Evolutionary conservation across 2,329 filamentous ascomycete genomes (phyloP), one percentile per base, ranked within the genome.

Genomic region (Xylariaceae sp.): DNA sequence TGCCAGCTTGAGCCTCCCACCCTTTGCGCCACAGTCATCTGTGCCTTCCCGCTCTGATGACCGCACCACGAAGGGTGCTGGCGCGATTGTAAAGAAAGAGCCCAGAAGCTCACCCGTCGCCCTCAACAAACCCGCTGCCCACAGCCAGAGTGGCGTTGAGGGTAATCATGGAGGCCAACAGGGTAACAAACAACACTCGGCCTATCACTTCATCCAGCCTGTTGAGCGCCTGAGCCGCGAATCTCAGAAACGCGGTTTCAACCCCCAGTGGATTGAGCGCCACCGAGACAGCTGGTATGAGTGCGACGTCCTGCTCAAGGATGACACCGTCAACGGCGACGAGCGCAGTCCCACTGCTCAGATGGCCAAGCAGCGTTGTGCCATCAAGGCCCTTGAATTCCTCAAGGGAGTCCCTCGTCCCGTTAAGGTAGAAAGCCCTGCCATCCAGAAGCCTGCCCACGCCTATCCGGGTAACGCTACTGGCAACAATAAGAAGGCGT

Each of bases 191-290:
- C 22, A 27, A 7, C 22, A 27, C 22, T n/a, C n/a, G n/a, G n/a
- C n/a, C n/a, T n/a, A n/a, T n/a, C 45, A 18, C 32, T 11, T 38
- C 1, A 40, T 39, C 27, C 18, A 51, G 31, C 44, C 48, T 27
- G 54, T 54, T 45, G 42, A 42, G 18, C 54, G 47, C 27, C 51
- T 58, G 14, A 56, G 54, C 51, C 32, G 32, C 1, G 58, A 62
- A 39, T 66, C 63, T 43, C 63, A 66, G 51, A 52, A 54, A 31
- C 57, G 62, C 1, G 39, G 49, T 14, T 66, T 66, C 49, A 66
- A 65, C 33, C 64, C 63, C 1, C 40, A 56, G 22, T 66, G 59
- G 44, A 36, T 31, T 2, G 60, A 61, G 42, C 55, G 48, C 40
- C 5, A 48, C 40, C 9, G 19, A 2, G 36, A 55, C 14, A 49